Evolutionary conservation across 495 filamentous ascomycete genomes (phyloP).

Genomic region (Xylaria bambusicola): DNA sequence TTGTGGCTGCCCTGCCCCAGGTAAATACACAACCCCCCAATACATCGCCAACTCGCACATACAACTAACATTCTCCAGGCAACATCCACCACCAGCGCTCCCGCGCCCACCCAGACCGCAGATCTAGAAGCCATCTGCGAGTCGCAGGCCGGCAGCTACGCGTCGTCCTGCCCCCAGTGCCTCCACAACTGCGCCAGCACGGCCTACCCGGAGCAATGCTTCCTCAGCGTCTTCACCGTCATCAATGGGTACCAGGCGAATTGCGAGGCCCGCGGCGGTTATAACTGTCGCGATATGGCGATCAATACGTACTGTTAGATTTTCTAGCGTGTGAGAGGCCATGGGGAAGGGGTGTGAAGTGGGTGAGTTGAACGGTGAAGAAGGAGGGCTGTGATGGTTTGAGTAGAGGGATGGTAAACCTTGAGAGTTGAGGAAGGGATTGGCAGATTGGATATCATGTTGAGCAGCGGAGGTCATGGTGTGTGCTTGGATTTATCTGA

Average conservation of each 20-base stretch:
- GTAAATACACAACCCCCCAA: background rate
- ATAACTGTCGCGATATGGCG: background rate
- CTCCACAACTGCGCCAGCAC: conserved; percentile 7
- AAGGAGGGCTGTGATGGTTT: too few species aligned
- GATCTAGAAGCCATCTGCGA: conserved; percentile 13
- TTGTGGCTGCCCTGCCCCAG: conserved; percentile 13
- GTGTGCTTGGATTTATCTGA: too few species aligned
- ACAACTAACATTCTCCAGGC: background rate
- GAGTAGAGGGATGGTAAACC: too few species aligned
- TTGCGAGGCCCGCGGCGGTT: conserved; percentile 11
- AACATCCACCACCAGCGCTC: background rate
- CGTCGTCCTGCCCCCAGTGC: conserved; percentile 2
- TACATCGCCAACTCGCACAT: background rate
- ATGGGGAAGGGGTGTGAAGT: background rate
- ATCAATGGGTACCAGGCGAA: conserved; percentile 11
- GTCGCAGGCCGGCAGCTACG: background rate
- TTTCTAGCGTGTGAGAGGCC: background rate
- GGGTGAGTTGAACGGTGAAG: too few species aligned
- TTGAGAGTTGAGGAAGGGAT: too few species aligned
- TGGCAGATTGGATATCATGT: too few species aligned
- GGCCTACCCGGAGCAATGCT: background rate
- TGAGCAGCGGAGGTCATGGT: too few species aligned
- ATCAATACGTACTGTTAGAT: background rate
- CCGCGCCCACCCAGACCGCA: background rate
- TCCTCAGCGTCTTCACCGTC: conserved; percentile 8